Evolutionary conservation across 108 stramenopile species (phyloP).

Genomic region (Schizochytrium sp.): DNA sequence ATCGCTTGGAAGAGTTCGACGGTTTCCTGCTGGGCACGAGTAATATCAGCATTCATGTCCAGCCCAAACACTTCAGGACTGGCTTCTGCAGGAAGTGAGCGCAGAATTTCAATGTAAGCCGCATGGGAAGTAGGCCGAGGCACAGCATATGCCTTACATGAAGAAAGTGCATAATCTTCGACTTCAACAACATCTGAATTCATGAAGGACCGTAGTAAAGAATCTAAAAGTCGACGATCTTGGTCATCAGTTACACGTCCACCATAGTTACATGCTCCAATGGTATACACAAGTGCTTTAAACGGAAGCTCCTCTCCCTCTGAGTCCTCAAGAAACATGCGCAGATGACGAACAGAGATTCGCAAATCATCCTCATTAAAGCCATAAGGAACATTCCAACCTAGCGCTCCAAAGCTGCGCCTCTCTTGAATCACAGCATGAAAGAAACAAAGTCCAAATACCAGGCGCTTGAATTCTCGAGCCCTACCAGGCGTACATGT

Average conservation of each 20-base stretch:
- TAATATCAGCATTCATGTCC: constrained; percentile 82
- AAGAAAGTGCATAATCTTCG: constrained; percentile 67
- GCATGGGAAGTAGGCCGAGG: constrained; percentile 66
- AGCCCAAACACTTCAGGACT: constrained; percentile 81
- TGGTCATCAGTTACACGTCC: constrained; percentile 82
- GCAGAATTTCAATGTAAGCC: constrained; percentile 71
- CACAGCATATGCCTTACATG: constrained; percentile 75
- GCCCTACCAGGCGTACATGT: constrained; percentile 30
- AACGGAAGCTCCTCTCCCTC: constrained; percentile 71
- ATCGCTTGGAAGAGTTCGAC: constrained; percentile 72
- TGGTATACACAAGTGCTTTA: constrained; percentile 77
- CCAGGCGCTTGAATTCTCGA: constrained; percentile 76
- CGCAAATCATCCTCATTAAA: constrained; percentile 77
- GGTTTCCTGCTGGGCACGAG: constrained; percentile 77
- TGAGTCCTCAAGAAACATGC: constrained; percentile 78
- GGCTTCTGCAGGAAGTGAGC: constrained; percentile 74
- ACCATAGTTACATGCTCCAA: constrained; percentile 82
- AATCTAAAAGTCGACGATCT: constrained; percentile 77
- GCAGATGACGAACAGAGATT: constrained; percentile 76
- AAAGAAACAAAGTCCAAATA: constrained; percentile 81
- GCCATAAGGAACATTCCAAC: constrained; percentile 82
- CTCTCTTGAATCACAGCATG: constrained; percentile 78
- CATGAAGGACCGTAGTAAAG: constrained; percentile 74
- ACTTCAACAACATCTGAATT: constrained; percentile 68
- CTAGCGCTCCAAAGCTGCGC: constrained; percentile 77